Evolutionary conservation across 768 basidiomycete species (phyloP), one percentile per base, ranked within the genome.

Genomic region (Collybiopsis confluens): DNA sequence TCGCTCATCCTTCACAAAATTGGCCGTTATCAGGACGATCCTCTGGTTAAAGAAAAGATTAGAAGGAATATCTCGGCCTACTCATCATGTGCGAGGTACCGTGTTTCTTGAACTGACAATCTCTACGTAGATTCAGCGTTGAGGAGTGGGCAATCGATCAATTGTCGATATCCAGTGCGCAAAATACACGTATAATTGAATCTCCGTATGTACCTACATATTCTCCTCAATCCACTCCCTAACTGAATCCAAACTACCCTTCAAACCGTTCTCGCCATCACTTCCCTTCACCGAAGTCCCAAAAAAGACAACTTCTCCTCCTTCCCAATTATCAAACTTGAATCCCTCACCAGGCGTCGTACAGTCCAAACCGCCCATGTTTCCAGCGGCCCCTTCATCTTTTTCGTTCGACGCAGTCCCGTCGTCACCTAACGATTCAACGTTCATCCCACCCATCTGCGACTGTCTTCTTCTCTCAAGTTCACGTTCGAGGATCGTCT

Each of bases 301-400:
- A 30, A 85, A 56, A 60, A 91, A 87, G 1, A 72, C 64, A 18
- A 91, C 71, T n/a, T 90, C 84, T 7, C 91, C 90, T 2, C 89
- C 91, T 59, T 92, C 90, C 90, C 90, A 93, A 40, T 86, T 82
- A 2, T 75, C 76, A 61, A 92, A 92, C 59, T 73, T 83, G 73
- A 93, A 93, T 18, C 70, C 57, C 13, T 75, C 78, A 24, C 73
- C 72, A 28, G 71, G 68, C 21, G 79, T 79, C 51, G 69, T 76
- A 62, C 86, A 88, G 45, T 92, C 89, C 52, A 93, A 67, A 0
- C 90, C 90, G 33, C 86, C 88, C 68, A 88, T 69, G 47, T 88
- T 87, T 3, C 79, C 71, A 28, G 72, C 67, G n/a, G n/a, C 56
- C 81, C 80, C 20, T 45, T 56, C 15, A 18, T 30, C 20, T 67